A percentile compares a stretch with the other conserved stretches of the same genome.
Conservation (phyloP, 1,284 basidiomycete species). For the Trametes pubescens region DNA sequence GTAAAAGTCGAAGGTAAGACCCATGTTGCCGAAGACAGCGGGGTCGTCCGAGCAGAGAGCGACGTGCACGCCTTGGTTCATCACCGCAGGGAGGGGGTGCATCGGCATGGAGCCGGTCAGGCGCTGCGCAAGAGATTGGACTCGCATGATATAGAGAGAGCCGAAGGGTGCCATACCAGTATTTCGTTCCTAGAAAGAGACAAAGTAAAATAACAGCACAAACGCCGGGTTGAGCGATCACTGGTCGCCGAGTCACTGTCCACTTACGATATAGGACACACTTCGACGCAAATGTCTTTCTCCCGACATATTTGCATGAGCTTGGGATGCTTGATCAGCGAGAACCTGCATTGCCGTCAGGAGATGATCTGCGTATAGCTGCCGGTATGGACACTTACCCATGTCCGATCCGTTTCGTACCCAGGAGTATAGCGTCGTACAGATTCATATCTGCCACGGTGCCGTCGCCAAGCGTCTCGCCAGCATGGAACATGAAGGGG, state of each 20-base stretch:
- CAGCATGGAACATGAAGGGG: constrained; percentile 84
- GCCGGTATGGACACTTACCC: constrained; percentile 52
- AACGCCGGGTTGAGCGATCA: constrained; percentile 14
- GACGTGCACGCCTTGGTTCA: constrained; percentile 76
- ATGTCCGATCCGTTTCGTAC: constrained; percentile 82
- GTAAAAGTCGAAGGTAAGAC: constrained; percentile 75
- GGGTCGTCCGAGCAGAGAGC: constrained; percentile 79
- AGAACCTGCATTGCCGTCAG: constrained; percentile 55
- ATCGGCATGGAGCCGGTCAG: constrained; percentile 78
- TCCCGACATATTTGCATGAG: constrained; percentile 73
- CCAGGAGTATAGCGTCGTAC: constrained; percentile 80
- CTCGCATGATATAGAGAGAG: background rate
- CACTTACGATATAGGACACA: constrained; percentile 76
- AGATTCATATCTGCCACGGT: constrained; percentile 74
- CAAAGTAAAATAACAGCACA: background rate
- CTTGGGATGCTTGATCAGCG: constrained; percentile 76
- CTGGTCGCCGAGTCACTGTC: too few species aligned
- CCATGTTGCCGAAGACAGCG: constrained; percentile 77
- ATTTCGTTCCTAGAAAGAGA: constrained; percentile 64
- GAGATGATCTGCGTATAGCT: background rate
- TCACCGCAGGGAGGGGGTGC: constrained; percentile 73
- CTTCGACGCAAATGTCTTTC: constrained; percentile 69
- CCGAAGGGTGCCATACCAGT: constrained; percentile 51
- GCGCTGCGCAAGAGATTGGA: constrained; percentile 49
- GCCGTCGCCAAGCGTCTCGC: constrained; percentile 81